Evolutionary conservation across 441 rosid species (phyloP), one percentile per base, ranked within the genome.

Genomic region (Pelargonium citronellum): DNA sequence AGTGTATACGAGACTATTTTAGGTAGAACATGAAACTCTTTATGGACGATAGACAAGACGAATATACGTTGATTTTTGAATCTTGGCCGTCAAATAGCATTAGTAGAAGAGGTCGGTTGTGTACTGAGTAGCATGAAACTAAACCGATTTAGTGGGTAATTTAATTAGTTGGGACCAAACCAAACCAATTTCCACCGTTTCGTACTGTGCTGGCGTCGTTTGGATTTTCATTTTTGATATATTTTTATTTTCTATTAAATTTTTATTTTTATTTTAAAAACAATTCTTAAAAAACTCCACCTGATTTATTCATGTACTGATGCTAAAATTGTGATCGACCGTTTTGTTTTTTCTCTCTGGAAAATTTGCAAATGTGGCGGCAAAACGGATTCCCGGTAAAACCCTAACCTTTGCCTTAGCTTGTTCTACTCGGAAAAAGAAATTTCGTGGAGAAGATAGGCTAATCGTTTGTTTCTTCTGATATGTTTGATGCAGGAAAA

Each of bases 331-430:
- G 13, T 8, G 8, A 37, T 44, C 13, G 13, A 44, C 49, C 49
- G 49, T 44, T 44, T 44, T n/a, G n/a, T 8, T 8, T 44, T 44
- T 9, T 8, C 11, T 44, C 49, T 8, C 15, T 37, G 15, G 46
- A 47, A 27, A 1, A 24, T 57, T 49, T 30, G 37, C 69, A 67
- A 79, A 91, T 91, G 92, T 80, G 90, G 94, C 86, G 84, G 90
- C 97, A 73, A 81, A 81, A 73, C 34, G 39, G 44, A 49, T 76
- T 79, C 41, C 76, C 79, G 82, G 94, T 83, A 63, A 74, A 39
- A 22, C 5, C 66, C 62, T 51, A 4, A 5, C 60, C 24, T 15
- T 61, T 44, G 15, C 17, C 27, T 67, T 49, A 17, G 53, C 7
- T 57, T 22, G 44, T 24, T 22, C 4, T 62, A 19, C 39, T 61